These are phyloP conservation scores for Corylus heterophylla DNA, from an alignment of 306 rosid genomes.

Conservation along the genomic window DNA sequence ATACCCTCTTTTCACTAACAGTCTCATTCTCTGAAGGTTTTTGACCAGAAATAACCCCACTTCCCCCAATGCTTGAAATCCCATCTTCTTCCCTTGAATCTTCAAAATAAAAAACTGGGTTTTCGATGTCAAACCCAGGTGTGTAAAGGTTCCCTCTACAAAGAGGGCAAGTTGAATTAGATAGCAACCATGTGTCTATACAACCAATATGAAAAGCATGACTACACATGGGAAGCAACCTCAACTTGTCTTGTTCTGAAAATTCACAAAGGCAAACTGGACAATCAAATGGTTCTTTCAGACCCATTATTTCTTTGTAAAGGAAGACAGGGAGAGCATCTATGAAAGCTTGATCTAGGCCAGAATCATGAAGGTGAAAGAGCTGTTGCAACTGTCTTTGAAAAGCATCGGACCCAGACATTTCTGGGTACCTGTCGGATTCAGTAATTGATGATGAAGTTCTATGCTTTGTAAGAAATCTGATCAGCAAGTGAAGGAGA, in stretches of 20 bases:
- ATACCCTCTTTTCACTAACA: constrained; percentile 63
- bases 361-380: constrained; percentile 92
- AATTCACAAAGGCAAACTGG: constrained; percentile 93
- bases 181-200: constrained; percentile 86
- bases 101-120: constrained; percentile 56
- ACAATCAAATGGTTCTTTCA: constrained; percentile 86
- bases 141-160: constrained; percentile 77
- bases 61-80: constrained; percentile 39
- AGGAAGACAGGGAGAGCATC: constrained; percentile 87
- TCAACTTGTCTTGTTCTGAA: constrained; percentile 68
- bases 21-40: constrained; percentile 60
- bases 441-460: constrained; percentile 55
- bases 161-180: constrained; percentile 93
- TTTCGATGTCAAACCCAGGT: constrained; percentile 60
- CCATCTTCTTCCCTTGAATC: constrained; percentile 54
- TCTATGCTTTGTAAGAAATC: constrained; percentile 58
- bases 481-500: constrained; percentile 71
- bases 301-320: constrained; percentile 71
- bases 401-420: constrained; percentile 61
- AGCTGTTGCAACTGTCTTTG: constrained; percentile 91
- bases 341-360: constrained; percentile 82
- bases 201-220: constrained; percentile 91
- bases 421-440: constrained; percentile 65
- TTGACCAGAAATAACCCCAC: constrained; percentile 35
- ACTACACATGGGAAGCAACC: constrained; percentile 79